phyloP scores from a whole-genome alignment of 805 yeast species.

The Starmerella vitae region DNA sequence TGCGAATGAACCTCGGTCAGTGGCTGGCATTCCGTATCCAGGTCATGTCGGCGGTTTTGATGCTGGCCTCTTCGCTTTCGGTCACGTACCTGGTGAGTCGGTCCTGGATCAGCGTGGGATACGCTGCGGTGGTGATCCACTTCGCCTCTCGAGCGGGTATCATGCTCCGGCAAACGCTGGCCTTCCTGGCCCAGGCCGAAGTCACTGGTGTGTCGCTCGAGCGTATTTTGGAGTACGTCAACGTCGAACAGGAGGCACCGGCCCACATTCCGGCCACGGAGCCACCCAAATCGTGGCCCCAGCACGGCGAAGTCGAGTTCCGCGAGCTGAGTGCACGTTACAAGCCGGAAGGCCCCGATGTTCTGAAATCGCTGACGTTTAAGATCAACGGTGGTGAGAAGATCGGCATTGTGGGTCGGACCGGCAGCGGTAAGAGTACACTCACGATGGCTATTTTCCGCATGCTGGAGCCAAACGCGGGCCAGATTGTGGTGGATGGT shows the following conservation, averaged over 20 bases:
- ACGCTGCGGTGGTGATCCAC: slow-evolving; percentile 78
- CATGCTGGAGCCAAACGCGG: slow-evolving; percentile 61
- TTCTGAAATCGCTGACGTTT: slow-evolving; percentile 52
- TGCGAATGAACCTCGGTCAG: slow-evolving; percentile 69
- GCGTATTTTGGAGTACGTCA: slow-evolving; percentile 66
- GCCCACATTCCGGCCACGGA: slow-evolving; percentile 47
- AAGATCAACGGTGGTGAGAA: slow-evolving; percentile 61
- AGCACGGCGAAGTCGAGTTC: slow-evolving; percentile 51
- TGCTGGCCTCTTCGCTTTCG: slow-evolving; percentile 64
- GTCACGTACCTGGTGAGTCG: slow-evolving; percentile 47
- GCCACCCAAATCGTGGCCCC: slow-evolving; percentile 67
- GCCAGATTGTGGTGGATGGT: slow-evolving; percentile 58
- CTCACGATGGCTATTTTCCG: slow-evolving; percentile 73
- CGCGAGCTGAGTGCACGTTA: slow-evolving; percentile 65
- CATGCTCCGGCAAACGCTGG: slow-evolving; percentile 75
- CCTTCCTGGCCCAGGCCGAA: slow-evolving; percentile 88
- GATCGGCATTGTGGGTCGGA: slow-evolving; percentile 90
- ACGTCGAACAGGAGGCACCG: slow-evolving; percentile 72
- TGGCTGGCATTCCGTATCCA: slow-evolving; percentile 89
- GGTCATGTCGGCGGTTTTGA: slow-evolving; percentile 67
- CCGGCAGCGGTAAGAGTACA: slow-evolving; percentile 92
- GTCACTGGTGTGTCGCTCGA: slow-evolving; percentile 86
- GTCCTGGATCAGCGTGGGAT: slow-evolving; percentile 62
- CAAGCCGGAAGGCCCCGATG: slow-evolving; percentile 64
- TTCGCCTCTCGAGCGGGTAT: slow-evolving; percentile 79